These are phyloP conservation scores for Typha latifolia DNA, from an alignment of 176 grass and related monocot genomes.

Conservation along the genomic window DNA sequence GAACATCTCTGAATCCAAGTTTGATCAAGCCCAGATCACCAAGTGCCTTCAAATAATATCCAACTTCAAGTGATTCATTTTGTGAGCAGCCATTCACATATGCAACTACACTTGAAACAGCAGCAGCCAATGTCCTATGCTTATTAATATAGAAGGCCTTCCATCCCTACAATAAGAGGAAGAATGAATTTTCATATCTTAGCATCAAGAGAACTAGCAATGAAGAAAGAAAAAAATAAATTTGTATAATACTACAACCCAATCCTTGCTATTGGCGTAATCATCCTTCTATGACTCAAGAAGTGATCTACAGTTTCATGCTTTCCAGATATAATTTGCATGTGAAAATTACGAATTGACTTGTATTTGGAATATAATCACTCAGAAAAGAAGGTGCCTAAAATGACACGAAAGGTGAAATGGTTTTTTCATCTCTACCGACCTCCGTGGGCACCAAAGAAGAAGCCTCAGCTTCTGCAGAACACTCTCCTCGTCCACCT, in stretches of 20 bases:
- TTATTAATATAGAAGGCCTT: slow-evolving; percentile 44
- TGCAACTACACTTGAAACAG: slow-evolving; percentile 34
- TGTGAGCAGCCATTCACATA: slow-evolving; percentile 34
- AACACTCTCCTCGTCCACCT: slow-evolving; percentile 12
- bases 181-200: not conserved
- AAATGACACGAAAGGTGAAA: not conserved
- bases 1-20: slow-evolving; percentile 47
- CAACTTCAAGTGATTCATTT: slow-evolving; percentile 47
- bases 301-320: too few relatives aligned
- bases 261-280: not conserved
- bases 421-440: not conserved
- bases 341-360: too few relatives aligned
- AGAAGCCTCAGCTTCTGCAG: slow-evolving; percentile 12
- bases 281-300: too few relatives aligned
- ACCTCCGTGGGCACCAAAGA: not conserved
- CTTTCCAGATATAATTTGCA: too few relatives aligned
- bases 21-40: slow-evolving; percentile 32
- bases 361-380: not conserved
- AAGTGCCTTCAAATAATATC: slow-evolving; percentile 58
- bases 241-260: not conserved
- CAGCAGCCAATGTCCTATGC: slow-evolving; percentile 37
- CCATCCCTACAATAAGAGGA: slow-evolving; percentile 36
- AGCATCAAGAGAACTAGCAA: not conserved
- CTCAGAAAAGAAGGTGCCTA: not conserved
- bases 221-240: not conserved